Evolutionary conservation across 2,329 filamentous ascomycete species (phyloP), one percentile per base, ranked within the genome.

Genomic region (Cadophora malorum): DNA sequence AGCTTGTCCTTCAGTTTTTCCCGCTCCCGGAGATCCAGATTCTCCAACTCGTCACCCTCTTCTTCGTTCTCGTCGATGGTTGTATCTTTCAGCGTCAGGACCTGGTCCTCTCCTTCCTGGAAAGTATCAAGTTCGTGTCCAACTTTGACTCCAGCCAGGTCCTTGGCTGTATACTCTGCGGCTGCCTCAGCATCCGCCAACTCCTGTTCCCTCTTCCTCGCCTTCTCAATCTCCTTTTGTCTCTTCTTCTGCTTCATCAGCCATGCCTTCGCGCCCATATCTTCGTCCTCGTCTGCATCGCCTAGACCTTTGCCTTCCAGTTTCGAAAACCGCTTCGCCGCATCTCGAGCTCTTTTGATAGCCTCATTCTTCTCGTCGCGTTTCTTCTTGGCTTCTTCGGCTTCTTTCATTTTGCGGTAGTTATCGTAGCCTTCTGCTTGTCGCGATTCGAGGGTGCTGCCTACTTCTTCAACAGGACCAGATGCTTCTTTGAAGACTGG

Each of bases 1-100:
- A 97, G 82, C 73, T 88, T 90, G 75, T 97, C 92, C 55, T 87
- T 84, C 25, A 94, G 82, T 77, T 87, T 88, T 78, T 96, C 92
- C 67, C 86, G 84, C 73, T 94, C 92, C 55, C 87, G 86, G 64
- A 96, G 80, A 38, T 89, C 85, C 50, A 92, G 74, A 69, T 94
- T 94, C 78, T 96, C 92, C 16, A 99, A 84, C 80, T 98, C 94
- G 78, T 98, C 96, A 2, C 93, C 95, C 67, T 94, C 91, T 33
- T 93, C 94, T 67, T 95, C 92, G 38, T 92, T 90, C 67, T 92
- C 88, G 60, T 94, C 88, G 65, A 99, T 93, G 0, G 92, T 93
- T 0, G 91, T 88, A 80, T 99, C 96, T 77, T 97, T 97, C n/a
- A 99, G 85, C 0, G 95, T 97, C 64, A 99, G 83, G 38, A 99